Evolutionary conservation across 2,329 filamentous ascomycete genomes (phyloP), one percentile per base, ranked within the genome.

Genomic region (Metarhizium sp.): DNA sequence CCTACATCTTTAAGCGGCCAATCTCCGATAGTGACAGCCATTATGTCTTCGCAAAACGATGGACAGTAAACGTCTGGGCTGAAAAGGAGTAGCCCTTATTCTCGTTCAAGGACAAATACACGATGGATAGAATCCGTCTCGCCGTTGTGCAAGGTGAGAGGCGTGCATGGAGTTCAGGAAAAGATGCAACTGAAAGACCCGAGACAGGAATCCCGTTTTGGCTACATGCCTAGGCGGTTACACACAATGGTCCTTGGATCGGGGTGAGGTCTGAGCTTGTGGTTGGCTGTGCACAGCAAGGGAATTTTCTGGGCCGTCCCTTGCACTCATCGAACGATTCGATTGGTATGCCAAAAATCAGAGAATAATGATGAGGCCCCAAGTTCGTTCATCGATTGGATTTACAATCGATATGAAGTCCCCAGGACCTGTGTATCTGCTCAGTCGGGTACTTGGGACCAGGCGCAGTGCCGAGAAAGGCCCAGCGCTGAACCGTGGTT

Each of bases 1-100:
- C 72, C 57, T 61, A 74, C 73, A 48, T 75, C 71, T 57, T 71
- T 71, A 50, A 76, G 67, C 29, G 80, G 78, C 81, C 81, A 84
- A 66, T 71, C 64, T 53, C 73, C 66, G 34, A 72, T 69, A 16
- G 36, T 49, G 53, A 67, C 61, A 32, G 68, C 67, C 78, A 80
- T 80, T 38, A 61, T 66, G 43, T 5, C 20, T 46, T 29, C 43
- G 13, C 20, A 20, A 25, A 46, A n/a, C 13, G 25, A 29, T 46
- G 16, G 40, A 18, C n/a, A 25, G n/a, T 20, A 14, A 14, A 20
- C 7, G 43, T 46, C 13, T 46, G 20, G 20, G 7, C 7, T 20
- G 43, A n/a, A 46, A 25, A n/a, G 6, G 11, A 25, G 6, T 6
- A 46, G 43, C 13, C 25, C 18, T 30, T 34, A 16, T 20, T 29